Conservation (phyloP, 116 monocot species). For the Papilionanthe hybrid region DNA sequence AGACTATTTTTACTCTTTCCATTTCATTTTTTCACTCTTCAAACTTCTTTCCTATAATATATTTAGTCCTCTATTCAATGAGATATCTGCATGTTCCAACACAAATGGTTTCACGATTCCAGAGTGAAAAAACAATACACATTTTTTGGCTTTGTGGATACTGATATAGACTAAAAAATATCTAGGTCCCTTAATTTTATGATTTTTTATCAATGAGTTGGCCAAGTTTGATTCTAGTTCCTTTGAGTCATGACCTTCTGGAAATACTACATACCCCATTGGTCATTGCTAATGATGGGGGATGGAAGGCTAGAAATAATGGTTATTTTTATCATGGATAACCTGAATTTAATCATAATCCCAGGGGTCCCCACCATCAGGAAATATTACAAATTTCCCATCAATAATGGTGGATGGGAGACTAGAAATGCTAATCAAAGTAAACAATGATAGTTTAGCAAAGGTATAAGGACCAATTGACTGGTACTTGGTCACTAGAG, state of each 20-base stretch:
- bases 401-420: background rate
- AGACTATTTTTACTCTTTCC: too few species aligned
- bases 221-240: background rate
- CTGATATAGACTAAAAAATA: too few species aligned
- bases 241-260: background rate
- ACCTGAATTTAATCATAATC: background rate
- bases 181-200: too few species aligned
- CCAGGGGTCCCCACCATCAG: background rate
- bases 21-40: too few species aligned
- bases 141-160: too few species aligned
- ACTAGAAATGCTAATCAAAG: background rate
- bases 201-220: background rate
- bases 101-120: too few species aligned
- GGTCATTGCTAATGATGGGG: background rate
- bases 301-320: background rate
- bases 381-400: background rate
- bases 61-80: too few species aligned
- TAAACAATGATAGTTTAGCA: background rate
- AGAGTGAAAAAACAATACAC: too few species aligned
- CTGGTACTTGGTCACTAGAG: background rate
- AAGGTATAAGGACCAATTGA: background rate
- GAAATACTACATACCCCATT: background rate
- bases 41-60: too few species aligned
- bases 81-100: too few species aligned
- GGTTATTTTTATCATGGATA: background rate